Conservation (phyloP, 2,329 filamentous ascomycete species). For the Aspergillus vadensis region DNA sequence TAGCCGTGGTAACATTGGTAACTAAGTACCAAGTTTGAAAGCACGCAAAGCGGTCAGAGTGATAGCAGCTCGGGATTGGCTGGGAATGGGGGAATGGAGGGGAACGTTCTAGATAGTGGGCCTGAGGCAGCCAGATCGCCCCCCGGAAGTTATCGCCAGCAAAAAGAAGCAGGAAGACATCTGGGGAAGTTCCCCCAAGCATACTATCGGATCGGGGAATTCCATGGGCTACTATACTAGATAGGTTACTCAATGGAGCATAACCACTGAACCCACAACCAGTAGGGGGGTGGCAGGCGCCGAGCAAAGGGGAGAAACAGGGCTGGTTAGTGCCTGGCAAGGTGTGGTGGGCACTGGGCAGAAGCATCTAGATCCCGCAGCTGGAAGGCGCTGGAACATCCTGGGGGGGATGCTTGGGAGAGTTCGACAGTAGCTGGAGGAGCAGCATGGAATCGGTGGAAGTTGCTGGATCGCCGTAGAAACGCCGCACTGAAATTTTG, state of each 20-base stretch:
- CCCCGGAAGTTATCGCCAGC: no score
- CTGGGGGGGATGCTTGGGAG: conserved; percentile 2
- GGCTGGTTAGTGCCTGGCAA: neutral
- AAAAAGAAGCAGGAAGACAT: neutral
- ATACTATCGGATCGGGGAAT: no score
- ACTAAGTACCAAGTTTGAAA: neutral
- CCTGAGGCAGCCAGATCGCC: conserved; percentile 20
- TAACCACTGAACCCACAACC: neutral
- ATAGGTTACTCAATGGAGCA: no score
- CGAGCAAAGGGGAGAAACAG: neutral
- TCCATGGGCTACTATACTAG: no score
- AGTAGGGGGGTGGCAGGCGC: neutral
- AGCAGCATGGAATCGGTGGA: conserved; percentile 30
- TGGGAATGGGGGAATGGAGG: conserved; percentile 7
- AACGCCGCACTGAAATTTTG: conserved; percentile 35
- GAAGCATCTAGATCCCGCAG: conserved; percentile 11
- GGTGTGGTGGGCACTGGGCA: no score
- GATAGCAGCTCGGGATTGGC: conserved; percentile 15
- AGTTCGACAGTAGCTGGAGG: neutral
- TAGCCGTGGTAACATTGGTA: neutral
- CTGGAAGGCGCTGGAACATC: conserved; percentile 21
- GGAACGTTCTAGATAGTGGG: conserved; percentile 37
- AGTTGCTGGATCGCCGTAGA: conserved; percentile 45
- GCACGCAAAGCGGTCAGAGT: conserved; percentile 7
- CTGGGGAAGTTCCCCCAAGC: neutral